Conservation (phyloP, 1,139 yeast species). For the Yamadazyma membranifaciens region DNA sequence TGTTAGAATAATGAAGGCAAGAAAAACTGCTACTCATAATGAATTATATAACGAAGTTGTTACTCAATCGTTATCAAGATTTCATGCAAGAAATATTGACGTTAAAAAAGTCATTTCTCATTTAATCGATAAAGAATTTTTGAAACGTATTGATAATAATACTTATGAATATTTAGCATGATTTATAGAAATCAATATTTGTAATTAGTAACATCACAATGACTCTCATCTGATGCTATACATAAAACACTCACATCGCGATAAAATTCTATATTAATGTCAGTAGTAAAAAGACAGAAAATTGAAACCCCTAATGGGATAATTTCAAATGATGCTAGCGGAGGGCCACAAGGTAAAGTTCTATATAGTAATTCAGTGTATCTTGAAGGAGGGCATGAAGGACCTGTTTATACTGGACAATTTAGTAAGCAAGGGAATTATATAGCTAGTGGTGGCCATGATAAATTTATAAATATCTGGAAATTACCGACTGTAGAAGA, state of each 20-base stretch:
- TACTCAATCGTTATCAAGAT: conserved; percentile 80
- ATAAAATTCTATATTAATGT: conserved; percentile 15
- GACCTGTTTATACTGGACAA: conserved; percentile 43
- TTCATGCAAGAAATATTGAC: conserved; percentile 81
- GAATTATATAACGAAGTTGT: conserved; percentile 85
- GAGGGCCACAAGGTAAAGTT: conserved; percentile 1
- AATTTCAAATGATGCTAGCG: background rate
- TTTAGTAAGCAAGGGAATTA: conserved; percentile 42
- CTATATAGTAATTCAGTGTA: conserved; percentile 10
- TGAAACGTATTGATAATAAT: conserved; percentile 74
- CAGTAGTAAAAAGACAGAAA: conserved; percentile 22
- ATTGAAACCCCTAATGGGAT: conserved; percentile 8
- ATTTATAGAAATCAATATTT: background rate
- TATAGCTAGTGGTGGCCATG: conserved; percentile 56
- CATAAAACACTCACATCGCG: background rate
- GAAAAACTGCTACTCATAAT: conserved; percentile 76
- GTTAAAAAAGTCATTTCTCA: conserved; percentile 85
- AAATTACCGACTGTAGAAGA: conserved; percentile 29
- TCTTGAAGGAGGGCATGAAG: conserved; percentile 45
- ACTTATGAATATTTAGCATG: conserved; percentile 75
- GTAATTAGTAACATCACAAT: background rate
- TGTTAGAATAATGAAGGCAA: conserved; percentile 94
- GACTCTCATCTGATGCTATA: too few species aligned
- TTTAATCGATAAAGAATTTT: conserved; percentile 82
- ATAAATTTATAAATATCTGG: conserved; percentile 48